Percentiles rank a stretch among this genome's conserved stretches.
Conservation (phyloP, 768 basidiomycete genomes). For the Cubamyces sp. region DNA sequence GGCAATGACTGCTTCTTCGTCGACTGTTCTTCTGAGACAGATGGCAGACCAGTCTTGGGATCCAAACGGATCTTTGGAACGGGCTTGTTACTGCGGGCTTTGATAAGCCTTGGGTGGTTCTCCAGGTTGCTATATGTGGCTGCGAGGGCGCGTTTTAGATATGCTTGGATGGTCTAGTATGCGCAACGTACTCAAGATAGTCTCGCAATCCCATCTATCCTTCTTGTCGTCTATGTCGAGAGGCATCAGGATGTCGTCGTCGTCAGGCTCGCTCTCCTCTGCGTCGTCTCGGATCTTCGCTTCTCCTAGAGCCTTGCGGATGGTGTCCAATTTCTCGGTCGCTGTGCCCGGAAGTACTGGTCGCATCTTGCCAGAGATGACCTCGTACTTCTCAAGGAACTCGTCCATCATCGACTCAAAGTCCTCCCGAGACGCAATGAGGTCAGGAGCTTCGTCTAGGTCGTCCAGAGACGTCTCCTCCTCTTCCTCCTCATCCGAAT, state of each 20-base stretch:
- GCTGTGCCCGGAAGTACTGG: slow-evolving; percentile 74
- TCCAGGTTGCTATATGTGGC: slow-evolving; percentile 97
- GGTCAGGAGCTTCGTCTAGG: slow-evolving; percentile 68
- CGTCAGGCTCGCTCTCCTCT: slow-evolving; percentile 52
- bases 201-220: slow-evolving; percentile 95
- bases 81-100: slow-evolving; percentile 56
- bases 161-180: neutral
- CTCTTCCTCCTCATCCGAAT: slow-evolving; percentile 53
- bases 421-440: slow-evolving; percentile 84
- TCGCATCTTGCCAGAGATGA: slow-evolving; percentile 85
- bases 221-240: slow-evolving; percentile 57
- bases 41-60: slow-evolving; percentile 76
- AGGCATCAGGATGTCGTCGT: slow-evolving; percentile 47
- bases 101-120: slow-evolving; percentile 92
- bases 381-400: slow-evolving; percentile 90
- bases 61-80: slow-evolving; percentile 73
- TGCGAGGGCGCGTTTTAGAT: slow-evolving; percentile 35
- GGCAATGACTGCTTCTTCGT: slow-evolving; percentile 1
- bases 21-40: slow-evolving; percentile 42
- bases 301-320: slow-evolving; percentile 80
- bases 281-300: slow-evolving; percentile 54
- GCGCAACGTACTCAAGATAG: slow-evolving; percentile 77
- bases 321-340: slow-evolving; percentile 76
- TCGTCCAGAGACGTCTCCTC: slow-evolving; percentile 43
- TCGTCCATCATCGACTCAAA: slow-evolving; percentile 92